Conservation (phyloP, 2,329 filamentous ascomycete genomes). For the Parafenestella ontariensis region DNA sequence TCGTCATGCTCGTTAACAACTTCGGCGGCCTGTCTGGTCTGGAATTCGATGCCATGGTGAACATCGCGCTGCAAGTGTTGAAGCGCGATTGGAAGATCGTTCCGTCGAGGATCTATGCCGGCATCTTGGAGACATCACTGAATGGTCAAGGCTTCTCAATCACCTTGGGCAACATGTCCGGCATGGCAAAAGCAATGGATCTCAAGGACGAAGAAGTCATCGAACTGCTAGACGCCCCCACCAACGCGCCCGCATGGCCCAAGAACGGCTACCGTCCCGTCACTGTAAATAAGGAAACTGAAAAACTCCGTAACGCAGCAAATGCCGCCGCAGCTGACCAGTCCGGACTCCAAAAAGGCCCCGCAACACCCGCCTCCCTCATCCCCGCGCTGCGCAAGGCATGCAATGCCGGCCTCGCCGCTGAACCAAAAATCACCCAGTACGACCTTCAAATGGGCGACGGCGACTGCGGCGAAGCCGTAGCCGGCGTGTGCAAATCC, state of each 20-base stretch:
- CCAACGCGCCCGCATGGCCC: constrained; percentile 61
- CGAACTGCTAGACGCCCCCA: constrained; percentile 58
- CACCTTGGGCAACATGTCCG: constrained; percentile 60
- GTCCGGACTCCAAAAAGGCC: constrained; percentile 30
- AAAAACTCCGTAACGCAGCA: constrained; percentile 36
- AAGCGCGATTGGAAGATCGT: constrained; percentile 57
- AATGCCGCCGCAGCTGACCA: constrained; percentile 32
- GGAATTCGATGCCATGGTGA: constrained; percentile 57
- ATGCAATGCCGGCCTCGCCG: constrained; percentile 59
- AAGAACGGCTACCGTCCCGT: constrained; percentile 53
- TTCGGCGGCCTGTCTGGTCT: constrained; percentile 58
- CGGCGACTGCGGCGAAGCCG: constrained; percentile 79
- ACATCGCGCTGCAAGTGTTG: constrained; percentile 51
- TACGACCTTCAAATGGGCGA: constrained; percentile 86
- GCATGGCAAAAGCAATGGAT: constrained; percentile 52
- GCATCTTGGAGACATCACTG: constrained; percentile 60
- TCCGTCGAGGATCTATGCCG: constrained; percentile 57
- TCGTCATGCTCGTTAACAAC: constrained; percentile 58
- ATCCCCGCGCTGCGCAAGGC: constrained; percentile 51
- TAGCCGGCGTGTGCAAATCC: constrained; percentile 71
- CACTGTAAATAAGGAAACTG: constrained; percentile 33
- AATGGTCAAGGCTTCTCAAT: constrained; percentile 65
- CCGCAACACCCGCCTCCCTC: constrained; percentile 50
- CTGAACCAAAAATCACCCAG: constrained; percentile 69
- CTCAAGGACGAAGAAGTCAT: constrained; percentile 53